Percentiles rank a stretch among this genome's conserved stretches.
These are phyloP conservation scores for Clathrus columnatus DNA, from an alignment of 768 basidiomycete species.

Conservation along the genomic window DNA sequence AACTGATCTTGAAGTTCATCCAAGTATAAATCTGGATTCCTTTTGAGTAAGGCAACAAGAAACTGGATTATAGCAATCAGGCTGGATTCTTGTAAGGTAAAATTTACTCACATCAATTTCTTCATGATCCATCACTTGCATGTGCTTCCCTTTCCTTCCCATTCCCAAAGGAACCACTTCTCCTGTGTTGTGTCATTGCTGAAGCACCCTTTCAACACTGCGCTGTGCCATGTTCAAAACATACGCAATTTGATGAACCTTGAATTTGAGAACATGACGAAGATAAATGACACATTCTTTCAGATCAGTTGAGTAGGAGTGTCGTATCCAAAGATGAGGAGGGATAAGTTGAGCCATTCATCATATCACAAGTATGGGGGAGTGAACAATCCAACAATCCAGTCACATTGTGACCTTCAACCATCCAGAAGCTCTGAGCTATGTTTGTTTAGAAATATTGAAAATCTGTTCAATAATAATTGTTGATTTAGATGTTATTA, in stretches of 20 bases:
- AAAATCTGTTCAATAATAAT: no score
- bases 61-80: slow-evolving; percentile 3
- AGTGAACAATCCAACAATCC: no score
- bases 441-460: no score
- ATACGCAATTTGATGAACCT: background rate
- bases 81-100: background rate
- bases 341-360: no score
- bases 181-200: background rate
- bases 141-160: background rate
- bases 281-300: background rate
- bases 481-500: no score
- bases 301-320: background rate
- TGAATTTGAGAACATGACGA: background rate
- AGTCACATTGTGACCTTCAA: no score
- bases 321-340: no score
- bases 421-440: no score
- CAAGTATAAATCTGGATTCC: slow-evolving; percentile 17
- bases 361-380: no score
- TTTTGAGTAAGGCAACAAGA: slow-evolving; percentile 16
- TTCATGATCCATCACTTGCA: background rate
- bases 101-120: background rate
- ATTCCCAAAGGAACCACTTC: background rate
- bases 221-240: background rate
- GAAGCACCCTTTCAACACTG: background rate
- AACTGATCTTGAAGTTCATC: slow-evolving; percentile 16